These are phyloP conservation scores for Paraconiothyrium brasiliense DNA, from an alignment of 2,329 filamentous ascomycete species.

Conservation along the genomic window DNA sequence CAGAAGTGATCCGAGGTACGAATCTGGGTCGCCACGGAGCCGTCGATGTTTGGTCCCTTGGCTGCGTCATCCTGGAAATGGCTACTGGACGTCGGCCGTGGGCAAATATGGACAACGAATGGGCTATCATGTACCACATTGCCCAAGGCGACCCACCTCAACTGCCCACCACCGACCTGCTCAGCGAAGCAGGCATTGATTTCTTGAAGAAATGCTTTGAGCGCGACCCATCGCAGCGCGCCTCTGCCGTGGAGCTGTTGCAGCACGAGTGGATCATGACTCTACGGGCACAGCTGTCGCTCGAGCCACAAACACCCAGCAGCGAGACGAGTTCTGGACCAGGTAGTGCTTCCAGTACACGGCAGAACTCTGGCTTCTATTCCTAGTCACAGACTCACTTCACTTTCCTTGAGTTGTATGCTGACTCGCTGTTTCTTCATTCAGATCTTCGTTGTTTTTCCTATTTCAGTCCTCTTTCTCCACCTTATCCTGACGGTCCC, in stretches of 20 bases:
- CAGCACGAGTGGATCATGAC: conserved; percentile 88
- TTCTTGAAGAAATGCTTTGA: conserved; percentile 89
- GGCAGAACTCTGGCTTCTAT: conserved; percentile 47
- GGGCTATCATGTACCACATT: conserved; percentile 99
- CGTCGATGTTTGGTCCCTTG: conserved; percentile 95
- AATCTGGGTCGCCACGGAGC: conserved; percentile 78
- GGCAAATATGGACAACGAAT: conserved; percentile 97
- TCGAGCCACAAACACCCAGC: conserved; percentile 58
- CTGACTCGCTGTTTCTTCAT: conserved; percentile 18
- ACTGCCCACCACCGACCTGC: conserved; percentile 81
- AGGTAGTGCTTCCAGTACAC: conserved; percentile 33
- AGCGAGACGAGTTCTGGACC: conserved; percentile 34
- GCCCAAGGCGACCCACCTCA: conserved; percentile 94
- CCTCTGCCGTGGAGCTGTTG: conserved; percentile 85
- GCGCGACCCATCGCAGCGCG: conserved; percentile 79
- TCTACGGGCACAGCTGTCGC: conserved; percentile 55
- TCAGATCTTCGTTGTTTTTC: conserved; percentile 20
- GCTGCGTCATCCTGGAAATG: conserved; percentile 98
- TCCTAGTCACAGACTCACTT: conserved; percentile 25
- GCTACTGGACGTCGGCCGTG: conserved; percentile 92
- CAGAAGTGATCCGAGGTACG: conserved; percentile 93
- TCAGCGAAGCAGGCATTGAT: conserved; percentile 84
- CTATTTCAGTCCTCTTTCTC: conserved; percentile 1
- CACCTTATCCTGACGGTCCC: conserved; percentile 2
- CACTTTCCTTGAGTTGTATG: conserved; percentile 10